phyloP scores from a whole-genome alignment of 2,329 filamentous ascomycete genomes.

The Aspergillus floridensis region DNA sequence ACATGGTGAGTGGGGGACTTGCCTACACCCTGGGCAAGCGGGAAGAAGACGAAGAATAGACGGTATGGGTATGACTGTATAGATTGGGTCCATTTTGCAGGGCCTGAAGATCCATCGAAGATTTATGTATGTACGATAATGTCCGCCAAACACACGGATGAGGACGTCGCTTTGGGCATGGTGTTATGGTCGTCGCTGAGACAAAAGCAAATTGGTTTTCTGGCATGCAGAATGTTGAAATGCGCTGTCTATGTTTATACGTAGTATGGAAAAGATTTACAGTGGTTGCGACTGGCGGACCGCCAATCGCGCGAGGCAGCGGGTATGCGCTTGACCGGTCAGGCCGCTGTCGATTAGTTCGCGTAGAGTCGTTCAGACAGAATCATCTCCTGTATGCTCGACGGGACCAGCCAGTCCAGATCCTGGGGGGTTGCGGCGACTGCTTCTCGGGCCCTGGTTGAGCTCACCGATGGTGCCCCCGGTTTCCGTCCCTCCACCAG shows the following conservation, averaged over 20 bases:
- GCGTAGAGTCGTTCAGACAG: conserved; percentile 32
- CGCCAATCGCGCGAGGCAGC: not conserved
- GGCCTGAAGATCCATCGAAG: not conserved
- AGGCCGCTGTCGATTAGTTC: conserved; percentile 3
- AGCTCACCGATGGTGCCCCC: conserved; percentile 41
- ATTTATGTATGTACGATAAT: conserved; percentile 1
- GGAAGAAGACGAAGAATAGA: conserved; percentile 36
- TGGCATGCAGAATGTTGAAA: not conserved
- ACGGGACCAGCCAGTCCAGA: conserved; percentile 37
- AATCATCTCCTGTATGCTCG: conserved; percentile 34
- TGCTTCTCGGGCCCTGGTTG: conserved; percentile 42
- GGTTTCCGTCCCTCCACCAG: conserved; percentile 40
- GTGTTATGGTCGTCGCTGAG: not conserved
- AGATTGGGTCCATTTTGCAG: not conserved
- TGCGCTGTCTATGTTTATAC: not conserved
- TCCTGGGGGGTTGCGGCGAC: conserved; percentile 29
- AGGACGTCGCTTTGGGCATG: conserved; percentile 8
- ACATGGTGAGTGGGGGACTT: conserved; percentile 46
- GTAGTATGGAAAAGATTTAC: not conserved
- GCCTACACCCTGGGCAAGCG: conserved; percentile 47
- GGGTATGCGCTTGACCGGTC: not conserved
- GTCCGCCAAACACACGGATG: not conserved
- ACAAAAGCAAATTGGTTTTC: not conserved
- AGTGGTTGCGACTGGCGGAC: not conserved
- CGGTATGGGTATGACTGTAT: not conserved